Evolutionary conservation across 805 yeast genomes (phyloP), one percentile per base, ranked within the genome.

Genomic region (Candida arabinofermentans): DNA sequence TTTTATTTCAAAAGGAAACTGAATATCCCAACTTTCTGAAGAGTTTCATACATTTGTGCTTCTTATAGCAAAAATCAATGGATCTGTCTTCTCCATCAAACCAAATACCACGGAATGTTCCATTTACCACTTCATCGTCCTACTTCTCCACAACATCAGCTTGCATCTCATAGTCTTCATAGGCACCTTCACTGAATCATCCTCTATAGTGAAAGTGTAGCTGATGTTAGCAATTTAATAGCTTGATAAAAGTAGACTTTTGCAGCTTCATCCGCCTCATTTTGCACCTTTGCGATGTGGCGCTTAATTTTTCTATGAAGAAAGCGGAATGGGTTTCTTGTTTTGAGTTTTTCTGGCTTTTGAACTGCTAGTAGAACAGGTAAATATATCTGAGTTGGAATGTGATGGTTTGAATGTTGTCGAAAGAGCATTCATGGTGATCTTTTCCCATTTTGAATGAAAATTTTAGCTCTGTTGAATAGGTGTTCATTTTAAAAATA

Each of bases 171-270:
- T 38, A 38, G 8, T 24, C 36, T 21, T 31, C 36, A 8, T 31
- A 12, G 12, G 17, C 19, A 1, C 24, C 13, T 5, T 24, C 24
- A 10, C 14, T 33, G 17, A 39, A 17, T 5, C 27, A 13, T 34
- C 34, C 41, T 14, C 16, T 23, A 16, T 24, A 39, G 27, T 39
- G 34, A 21, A 37, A 37, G 19, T 39, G 37, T 9, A 39, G 16
- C 1, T 34, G 37, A 16, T 22, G 26, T 9, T 33, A 17, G 7
- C 34, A 33, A 9, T 17, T 7, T 8, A 33, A 12, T 19, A 39
- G 22, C 7, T 26, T 8, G 3, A 5, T 12, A 13, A 27, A 33
- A 27, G 33, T 34, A 3, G 21, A 16, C n/a, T n/a, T 17, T 8
- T 14, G 18, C 18, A 12, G 10, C 18, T 9, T 24, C 19, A 14